Base-by-base conservation (phyloP, 2,329 filamentous ascomycete genomes). In the Aspergillus thermomutatus region DNA sequence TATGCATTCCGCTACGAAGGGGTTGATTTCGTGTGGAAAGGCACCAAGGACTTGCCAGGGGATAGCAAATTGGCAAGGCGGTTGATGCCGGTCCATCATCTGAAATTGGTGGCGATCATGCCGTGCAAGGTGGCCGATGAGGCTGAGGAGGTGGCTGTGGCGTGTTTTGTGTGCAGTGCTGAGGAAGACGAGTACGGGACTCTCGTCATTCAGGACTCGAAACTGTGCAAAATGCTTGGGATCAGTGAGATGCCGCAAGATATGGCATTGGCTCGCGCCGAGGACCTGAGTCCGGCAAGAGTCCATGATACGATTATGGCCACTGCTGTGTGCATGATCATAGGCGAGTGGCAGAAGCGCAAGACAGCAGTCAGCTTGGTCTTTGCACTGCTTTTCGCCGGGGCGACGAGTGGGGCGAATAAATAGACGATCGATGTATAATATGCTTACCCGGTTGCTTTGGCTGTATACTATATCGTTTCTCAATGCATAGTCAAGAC, bases 241-340 rank as follows among this genome's bases (percentile, higher is more conserved):
- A 19, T 43, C n/a, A 10, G 19, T 4, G 10, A 19, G 21, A 21
- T 43, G 21, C n/a, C 40, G 1, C n/a, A 43, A 10, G 21, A 21
- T 17, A 43, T 43, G 40, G 21, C 2, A 9, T 7, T 27, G 48
- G n/a, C 10, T 19, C 26, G 26, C 26, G 17, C 17, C 10, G 9
- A 55, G 17, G 41, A 46, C 4, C 26, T 45, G 2, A 40, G 26
- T 8, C 34, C 52, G 41, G 10, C 45, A 17, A 49, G 54, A 10
- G 9, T 62, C 2, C 55, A 60, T 40, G 54, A 62, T 3, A 6
- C 59, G 40, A 48, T 63, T 9, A 51, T 62, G 43, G 52, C 57
- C 9, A 63, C 61, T 3, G 51, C 61, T 10, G 55, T 60, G 53
- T 63, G 61, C 46, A 63, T 63, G 61, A 34, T 63, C 14, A 41